Conservation (phyloP, 2,329 filamentous ascomycete species). For the Volutella citrinella region DNA sequence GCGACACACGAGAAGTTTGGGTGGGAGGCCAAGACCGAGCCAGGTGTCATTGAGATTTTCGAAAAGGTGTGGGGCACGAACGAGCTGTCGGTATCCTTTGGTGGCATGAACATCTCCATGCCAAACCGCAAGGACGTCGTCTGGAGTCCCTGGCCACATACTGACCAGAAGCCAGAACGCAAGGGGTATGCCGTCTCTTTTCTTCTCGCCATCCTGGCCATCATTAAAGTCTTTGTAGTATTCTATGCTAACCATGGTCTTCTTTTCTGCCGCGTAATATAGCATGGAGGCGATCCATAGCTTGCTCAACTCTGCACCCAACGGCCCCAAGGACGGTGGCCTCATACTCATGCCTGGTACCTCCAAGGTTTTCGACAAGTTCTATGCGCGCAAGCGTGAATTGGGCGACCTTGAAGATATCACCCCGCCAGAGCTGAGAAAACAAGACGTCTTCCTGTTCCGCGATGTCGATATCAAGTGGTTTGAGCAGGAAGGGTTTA, state of each 20-base stretch:
- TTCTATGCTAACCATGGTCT: too few species aligned
- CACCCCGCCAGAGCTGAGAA: slow-evolving; percentile 33
- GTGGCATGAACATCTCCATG: slow-evolving; percentile 34
- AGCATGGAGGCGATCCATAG: slow-evolving; percentile 48
- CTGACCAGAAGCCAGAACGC: slow-evolving; percentile 19
- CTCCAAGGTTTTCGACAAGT: slow-evolving; percentile 28
- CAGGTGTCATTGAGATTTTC: slow-evolving; percentile 43
- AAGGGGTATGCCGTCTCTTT: slow-evolving; percentile 33
- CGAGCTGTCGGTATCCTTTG: slow-evolving; percentile 48
- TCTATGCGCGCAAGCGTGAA: slow-evolving; percentile 31
- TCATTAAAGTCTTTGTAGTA: too few species aligned
- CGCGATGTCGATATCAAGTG: slow-evolving; percentile 34
- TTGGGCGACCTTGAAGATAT: slow-evolving; percentile 27
- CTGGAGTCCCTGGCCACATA: slow-evolving; percentile 23
- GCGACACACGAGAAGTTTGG: slow-evolving; percentile 47
- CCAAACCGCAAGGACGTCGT: slow-evolving; percentile 34
- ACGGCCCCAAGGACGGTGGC: slow-evolving; percentile 32
- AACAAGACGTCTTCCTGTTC: slow-evolving; percentile 30
- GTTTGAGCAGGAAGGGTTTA: slow-evolving; percentile 29
- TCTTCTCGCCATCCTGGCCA: too few species aligned
- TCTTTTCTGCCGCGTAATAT: too few species aligned
- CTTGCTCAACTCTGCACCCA: slow-evolving; percentile 41
- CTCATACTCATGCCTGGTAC: slow-evolving; percentile 29
- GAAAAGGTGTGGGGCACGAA: slow-evolving; percentile 43
- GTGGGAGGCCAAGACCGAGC: slow-evolving; percentile 46